Evolutionary conservation across 345 rosid species (phyloP), one percentile per base, ranked within the genome.

Genomic region (Excoecaria agallocha): DNA sequence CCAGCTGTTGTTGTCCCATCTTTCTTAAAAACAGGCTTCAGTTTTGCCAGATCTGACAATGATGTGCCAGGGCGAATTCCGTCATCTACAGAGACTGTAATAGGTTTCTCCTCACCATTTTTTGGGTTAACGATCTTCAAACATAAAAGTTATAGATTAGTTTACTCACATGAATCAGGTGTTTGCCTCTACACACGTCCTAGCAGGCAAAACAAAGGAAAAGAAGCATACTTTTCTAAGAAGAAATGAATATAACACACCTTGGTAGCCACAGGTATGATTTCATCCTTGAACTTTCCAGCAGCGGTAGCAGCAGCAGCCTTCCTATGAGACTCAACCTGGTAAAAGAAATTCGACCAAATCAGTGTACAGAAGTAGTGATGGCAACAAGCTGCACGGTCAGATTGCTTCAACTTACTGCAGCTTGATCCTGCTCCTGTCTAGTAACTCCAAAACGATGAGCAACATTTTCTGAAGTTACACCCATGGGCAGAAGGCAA

Each of bases 371-470:
- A 49, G 37, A 17, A 45, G 15, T 3, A 57, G 13, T 3, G 15
- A 25, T 51, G 10, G 58, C 24, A 72, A 19, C 46, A 30, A 11
- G 52, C 11, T 48, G 48, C 52, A 73, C 67, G 9, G 76, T 62
- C 46, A 70, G n/a, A 41, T 57, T 69, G 17, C 74, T 67, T 73
- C 49, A 67, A 87, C 90, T 85, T 79, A 94, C 98, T 19, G 98
- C 97, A 72, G 98, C 98, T 84, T 92, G 95, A 82, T 94, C 98
- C 81, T 94, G 98, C 85, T 94, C 98, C 82, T 85, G 87, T 86
- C 97, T 88, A 43, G 93, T 85, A 67, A 94, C 95, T 62, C 90
- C 90, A 79, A 89, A 94, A 65, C 95, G 90, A 50, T 89, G 78
- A 63, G 98, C 97, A 51, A 94, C 97, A 79, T 94, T 94, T 74